Evolutionary conservation across 192 early-diverging fungal species (phyloP), one percentile per base, ranked within the genome.

Genomic region (Entomortierella lignicola): DNA sequence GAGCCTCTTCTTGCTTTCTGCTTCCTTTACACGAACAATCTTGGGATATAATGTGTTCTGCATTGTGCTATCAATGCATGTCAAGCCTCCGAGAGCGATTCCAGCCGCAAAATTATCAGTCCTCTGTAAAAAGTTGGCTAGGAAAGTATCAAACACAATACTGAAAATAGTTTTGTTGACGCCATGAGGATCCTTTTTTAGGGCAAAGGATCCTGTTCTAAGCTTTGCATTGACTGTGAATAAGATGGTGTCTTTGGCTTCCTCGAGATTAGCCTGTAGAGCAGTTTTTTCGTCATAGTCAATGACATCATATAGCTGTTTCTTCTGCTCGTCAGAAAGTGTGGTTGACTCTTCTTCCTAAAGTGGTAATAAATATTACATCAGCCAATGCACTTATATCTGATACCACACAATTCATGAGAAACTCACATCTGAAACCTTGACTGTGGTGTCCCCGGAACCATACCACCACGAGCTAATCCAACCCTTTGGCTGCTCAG

Each of bases 301-400:
- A 60, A 98, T 98, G 11, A 94, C 94, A 32, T 97, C 91, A 84
- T 95, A 97, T 17, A 98, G 85, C 80, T 96, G 92, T 67, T 95
- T 89, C 55, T 93, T 89, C 63, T 98, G 94, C 51, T 91, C 92
- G 34, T 95, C 94, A 21, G 93, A 91, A 44, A 96, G 89, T 37
- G 81, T 69, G 4, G 85, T 57, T 15, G 82, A 66, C 5, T 73
- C 81, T 18, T 83, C 83, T 44, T 29, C 48, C 72, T 56, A 83
- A 39, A 70, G 11, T 42, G 20, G 18, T 5, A 20, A 31, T 34
- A 23, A 57, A 31, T 18, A 17, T 31, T 15, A 8, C 1, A 5
- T 34, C 44, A 20, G 12, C 15, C 4, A 12, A 47, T 5, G 17
- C 20, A 11, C 44, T 20, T 47, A 47, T 20, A 47, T 37, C 34